phyloP scores from a whole-genome alignment of 1,284 basidiomycete species.

The Malassezia equina region DNA sequence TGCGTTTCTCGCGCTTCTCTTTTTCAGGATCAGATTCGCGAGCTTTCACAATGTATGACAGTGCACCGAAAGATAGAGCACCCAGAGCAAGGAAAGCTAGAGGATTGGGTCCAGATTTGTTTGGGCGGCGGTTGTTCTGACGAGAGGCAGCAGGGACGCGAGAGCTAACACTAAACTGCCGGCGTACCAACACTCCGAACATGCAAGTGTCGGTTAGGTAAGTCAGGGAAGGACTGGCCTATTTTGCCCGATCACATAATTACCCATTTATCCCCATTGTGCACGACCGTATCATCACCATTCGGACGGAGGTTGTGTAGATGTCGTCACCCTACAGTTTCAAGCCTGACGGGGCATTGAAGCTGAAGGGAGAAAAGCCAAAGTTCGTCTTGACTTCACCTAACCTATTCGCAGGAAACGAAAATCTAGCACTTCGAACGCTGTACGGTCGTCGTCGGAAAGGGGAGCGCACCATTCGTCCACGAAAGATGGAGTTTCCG shows the following conservation, averaged over 20 bases:
- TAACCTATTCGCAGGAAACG: constrained; percentile 10
- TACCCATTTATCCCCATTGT: neutral
- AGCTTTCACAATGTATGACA: constrained; percentile 29
- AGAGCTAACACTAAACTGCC: neutral
- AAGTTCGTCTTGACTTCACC: neutral
- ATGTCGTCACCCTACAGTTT: constrained; percentile 32
- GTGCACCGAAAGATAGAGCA: constrained; percentile 29
- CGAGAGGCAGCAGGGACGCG: neutral
- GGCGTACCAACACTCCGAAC: neutral
- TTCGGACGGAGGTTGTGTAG: neutral
- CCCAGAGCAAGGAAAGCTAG: constrained; percentile 29
- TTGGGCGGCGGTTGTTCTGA: neutral
- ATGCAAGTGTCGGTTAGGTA: neutral
- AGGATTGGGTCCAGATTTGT: constrained; percentile 24
- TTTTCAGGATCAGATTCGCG: constrained; percentile 34
- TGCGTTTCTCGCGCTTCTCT: constrained; percentile 28
- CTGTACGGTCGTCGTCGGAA: neutral
- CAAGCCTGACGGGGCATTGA: constrained; percentile 42
- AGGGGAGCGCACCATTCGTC: neutral
- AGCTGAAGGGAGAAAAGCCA: constrained; percentile 25
- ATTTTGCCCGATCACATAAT: neutral
- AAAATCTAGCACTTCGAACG: constrained; percentile 14
- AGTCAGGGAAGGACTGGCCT: neutral
- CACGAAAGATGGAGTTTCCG: neutral
- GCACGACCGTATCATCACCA: neutral